These are phyloP conservation scores for Penicillium thymicola DNA, from an alignment of 2,329 filamentous ascomycete species.

Conservation along the genomic window DNA sequence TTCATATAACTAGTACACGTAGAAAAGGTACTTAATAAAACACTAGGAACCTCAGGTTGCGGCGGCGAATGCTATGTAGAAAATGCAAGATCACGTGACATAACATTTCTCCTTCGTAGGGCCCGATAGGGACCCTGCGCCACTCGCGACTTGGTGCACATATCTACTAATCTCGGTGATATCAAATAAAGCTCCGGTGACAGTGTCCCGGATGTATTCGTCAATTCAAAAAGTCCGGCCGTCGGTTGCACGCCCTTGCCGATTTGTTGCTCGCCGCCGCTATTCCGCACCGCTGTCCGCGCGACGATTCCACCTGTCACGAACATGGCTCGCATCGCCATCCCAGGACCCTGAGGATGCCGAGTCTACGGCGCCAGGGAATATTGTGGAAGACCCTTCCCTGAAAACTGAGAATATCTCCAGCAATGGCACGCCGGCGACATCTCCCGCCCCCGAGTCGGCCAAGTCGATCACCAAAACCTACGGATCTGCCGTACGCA, in stretches of 20 bases:
- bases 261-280: constrained; percentile 37
- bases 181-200: constrained; percentile 24
- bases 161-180: constrained; percentile 9
- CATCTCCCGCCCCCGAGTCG: constrained; percentile 13
- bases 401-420: background rate
- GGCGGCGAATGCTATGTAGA: background rate
- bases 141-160: constrained; percentile 10
- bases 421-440: constrained; percentile 10
- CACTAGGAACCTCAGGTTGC: background rate
- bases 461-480: constrained; percentile 28
- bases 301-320: constrained; percentile 36
- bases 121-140: background rate
- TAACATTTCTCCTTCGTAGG: constrained; percentile 13
- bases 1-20: background rate
- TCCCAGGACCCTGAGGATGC: constrained; percentile 29
- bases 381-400: constrained; percentile 19
- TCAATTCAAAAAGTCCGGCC: constrained; percentile 40
- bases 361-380: constrained; percentile 20
- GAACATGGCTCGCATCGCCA: constrained; percentile 26
- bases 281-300: constrained; percentile 28
- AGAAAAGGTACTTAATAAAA: background rate
- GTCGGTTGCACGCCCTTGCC: constrained; percentile 35
- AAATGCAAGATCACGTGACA: constrained; percentile 16
- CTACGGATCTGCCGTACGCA: constrained; percentile 41
- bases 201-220: constrained; percentile 34